Evolutionary conservation across 208 protist species (phyloP).

Genomic region (Acanthamoeba triangularis): DNA sequence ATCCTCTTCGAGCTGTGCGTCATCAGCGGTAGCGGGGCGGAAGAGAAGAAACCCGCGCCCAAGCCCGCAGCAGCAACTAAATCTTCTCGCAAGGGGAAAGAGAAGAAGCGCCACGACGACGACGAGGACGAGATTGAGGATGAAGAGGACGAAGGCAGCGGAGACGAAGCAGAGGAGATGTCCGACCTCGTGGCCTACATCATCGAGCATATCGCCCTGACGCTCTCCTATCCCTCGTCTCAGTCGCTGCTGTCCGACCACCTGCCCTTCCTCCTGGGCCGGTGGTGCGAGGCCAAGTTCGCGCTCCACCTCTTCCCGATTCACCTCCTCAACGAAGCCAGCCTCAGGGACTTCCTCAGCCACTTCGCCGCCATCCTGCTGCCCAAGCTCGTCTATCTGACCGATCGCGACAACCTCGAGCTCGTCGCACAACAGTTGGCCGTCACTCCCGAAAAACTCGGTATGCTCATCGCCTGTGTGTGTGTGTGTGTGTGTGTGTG

Average conservation of each 20-base stretch:
- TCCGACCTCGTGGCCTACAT: constrained; percentile 43
- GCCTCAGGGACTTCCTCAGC: constrained; percentile 59
- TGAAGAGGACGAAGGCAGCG: not conserved
- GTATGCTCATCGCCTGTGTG: not conserved
- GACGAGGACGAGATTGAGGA: not conserved
- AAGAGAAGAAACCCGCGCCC: not conserved
- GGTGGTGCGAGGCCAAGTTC: constrained; percentile 58
- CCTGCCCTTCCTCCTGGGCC: constrained; percentile 62
- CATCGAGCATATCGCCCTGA: constrained; percentile 62
- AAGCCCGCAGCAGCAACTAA: not conserved
- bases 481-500: not conserved
- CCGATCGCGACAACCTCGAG: constrained; percentile 43
- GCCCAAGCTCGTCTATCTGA: constrained; percentile 76
- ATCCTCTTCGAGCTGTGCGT: constrained; percentile 73
- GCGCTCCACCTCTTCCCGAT: constrained; percentile 56
- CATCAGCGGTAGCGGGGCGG: not conserved
- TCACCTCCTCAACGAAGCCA: constrained; percentile 29
- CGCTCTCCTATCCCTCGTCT: constrained; percentile 17
- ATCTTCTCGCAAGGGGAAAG: not conserved
- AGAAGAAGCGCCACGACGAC: not conserved
- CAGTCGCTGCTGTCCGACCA: constrained; percentile 42
- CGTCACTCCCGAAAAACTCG: constrained; percentile 28
- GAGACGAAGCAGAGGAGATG: not conserved
- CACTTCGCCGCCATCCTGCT: constrained; percentile 26
- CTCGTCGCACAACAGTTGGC: constrained; percentile 19